A percentile compares a stretch with the other conserved stretches of the same genome.
phyloP scores from a whole-genome alignment of 805 yeast species.

The Metschnikowia colocasiae region DNA sequence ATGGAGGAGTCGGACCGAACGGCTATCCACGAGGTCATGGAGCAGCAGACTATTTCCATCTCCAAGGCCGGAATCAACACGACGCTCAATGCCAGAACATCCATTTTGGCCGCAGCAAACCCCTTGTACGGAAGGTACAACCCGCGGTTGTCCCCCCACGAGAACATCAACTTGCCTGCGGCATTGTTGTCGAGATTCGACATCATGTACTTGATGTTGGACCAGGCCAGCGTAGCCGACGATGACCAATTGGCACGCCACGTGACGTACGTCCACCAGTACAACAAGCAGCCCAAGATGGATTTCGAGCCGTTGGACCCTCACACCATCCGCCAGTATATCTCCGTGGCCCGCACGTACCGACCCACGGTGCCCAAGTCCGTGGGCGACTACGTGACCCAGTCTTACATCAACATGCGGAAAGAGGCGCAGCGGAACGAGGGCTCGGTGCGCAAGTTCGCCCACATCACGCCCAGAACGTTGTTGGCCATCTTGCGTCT shows the following conservation, averaged over 20 bases:
- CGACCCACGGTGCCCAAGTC: conserved; percentile 82
- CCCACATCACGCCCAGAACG: conserved; percentile 95
- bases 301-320: conserved; percentile 76
- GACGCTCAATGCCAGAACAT: conserved; percentile 90
- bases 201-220: conserved; percentile 79
- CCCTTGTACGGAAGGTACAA: conserved; percentile 95
- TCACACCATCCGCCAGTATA: conserved; percentile 73
- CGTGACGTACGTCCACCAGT: conserved; percentile 95
- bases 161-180: conserved; percentile 94
- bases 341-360: conserved; percentile 77
- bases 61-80: conserved; percentile 98
- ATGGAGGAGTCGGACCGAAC: conserved; percentile 97
- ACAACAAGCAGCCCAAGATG: conserved; percentile 77
- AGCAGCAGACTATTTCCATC: conserved; percentile 95
- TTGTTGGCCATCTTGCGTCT: conserved; percentile 84
- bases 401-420: conserved; percentile 84
- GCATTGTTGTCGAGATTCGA: conserved; percentile 95
- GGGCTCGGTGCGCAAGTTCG: conserved; percentile 71
- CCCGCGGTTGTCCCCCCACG: conserved; percentile 84
- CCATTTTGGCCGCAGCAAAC: conserved; percentile 97
- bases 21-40: conserved; percentile 99
- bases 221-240: conserved; percentile 70
- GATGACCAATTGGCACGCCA: conserved; percentile 90
- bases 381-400: conserved; percentile 83
- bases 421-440: conserved; percentile 83